Base-by-base conservation (phyloP, 2,329 filamentous ascomycete species). In the Colletotrichum musicola region DNA sequence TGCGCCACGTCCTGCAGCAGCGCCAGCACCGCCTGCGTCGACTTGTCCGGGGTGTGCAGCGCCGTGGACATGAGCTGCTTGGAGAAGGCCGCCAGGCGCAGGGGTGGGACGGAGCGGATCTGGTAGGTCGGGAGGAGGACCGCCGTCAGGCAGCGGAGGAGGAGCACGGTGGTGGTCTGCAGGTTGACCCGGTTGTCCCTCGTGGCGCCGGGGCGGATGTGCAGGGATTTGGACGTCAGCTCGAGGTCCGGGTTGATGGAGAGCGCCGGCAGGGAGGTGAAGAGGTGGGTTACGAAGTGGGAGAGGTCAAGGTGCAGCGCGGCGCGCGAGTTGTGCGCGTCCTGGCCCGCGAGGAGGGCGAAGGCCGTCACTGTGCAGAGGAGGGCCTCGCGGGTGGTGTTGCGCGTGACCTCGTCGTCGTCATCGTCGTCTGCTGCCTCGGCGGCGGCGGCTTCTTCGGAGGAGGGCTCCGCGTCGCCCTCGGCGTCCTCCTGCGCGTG, bases 291-390 rank as follows among this genome's bases (percentile, higher is more conserved):
- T 74, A 94, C 95, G 86, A 99, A 99, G 86, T 95, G 98, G 74
- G 92, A 94, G 44, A 99, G 89, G 78, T 99, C 97, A 56, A 99
- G 90, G 75, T 95, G 93, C 4, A 98, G 87, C 51, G 91, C 86
- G 50, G 90, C 88, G 65, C 94, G 92, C 56, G 94, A 92, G 81
- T 94, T 95, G 81, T 93, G 91, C 16, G 91, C 94, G 75, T 98
- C 95, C 82, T 99, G 96, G 56, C 96, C 95, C 72, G 96, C 93
- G 46, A 99, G 90, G 6, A 99, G 90, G n/a, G 95, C 94, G 76
- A 97, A 98, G 27, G 97, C 96, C 1, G 96, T 99, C 75, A 97
- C 94, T 66, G 95, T 97, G 83, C 95, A 98, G 64, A 99, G 92
- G 5, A 99, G 90, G 12, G 93, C 89, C 80, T 98, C 95, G 72